phyloP scores from a whole-genome alignment of 306 rosid genomes.

The Inga laurina region DNA sequence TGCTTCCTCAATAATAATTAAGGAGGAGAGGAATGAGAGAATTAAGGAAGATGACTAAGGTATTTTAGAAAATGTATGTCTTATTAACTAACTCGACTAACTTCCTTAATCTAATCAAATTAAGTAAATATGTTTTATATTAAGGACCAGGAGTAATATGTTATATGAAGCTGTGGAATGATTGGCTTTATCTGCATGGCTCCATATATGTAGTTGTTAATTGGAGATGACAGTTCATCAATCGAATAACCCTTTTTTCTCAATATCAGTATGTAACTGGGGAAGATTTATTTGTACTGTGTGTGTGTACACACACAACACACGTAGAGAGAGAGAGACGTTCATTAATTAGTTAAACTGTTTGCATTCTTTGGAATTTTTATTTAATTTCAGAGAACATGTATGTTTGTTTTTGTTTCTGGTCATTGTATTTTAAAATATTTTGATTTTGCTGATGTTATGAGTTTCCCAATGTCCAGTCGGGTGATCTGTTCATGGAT shows the following conservation, averaged over 20 bases:
- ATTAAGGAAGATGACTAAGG: too few species aligned
- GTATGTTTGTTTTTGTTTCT: neutral
- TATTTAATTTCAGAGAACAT: neutral
- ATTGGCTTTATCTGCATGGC: neutral
- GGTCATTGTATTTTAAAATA: neutral
- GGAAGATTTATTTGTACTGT: neutral
- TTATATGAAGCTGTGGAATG: too few species aligned
- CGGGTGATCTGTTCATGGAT: neutral
- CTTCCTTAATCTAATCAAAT: too few species aligned
- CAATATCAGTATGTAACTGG: neutral
- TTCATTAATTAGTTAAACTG: neutral
- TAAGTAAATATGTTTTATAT: too few species aligned
- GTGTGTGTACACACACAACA: neutral
- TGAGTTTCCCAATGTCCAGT: neutral
- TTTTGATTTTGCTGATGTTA: neutral
- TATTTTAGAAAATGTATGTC: too few species aligned
- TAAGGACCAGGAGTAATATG: too few species aligned
- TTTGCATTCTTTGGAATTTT: too few species aligned
- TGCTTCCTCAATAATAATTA: too few species aligned
- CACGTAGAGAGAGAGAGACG: neutral
- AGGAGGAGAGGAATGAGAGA: too few species aligned
- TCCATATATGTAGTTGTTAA: neutral
- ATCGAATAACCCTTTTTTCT: neutral
- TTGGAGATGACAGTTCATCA: neutral
- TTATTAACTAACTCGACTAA: too few species aligned